Evolutionary conservation across 495 filamentous ascomycete genomes (phyloP).

Genomic region (Annulohypoxylon moriforme): DNA sequence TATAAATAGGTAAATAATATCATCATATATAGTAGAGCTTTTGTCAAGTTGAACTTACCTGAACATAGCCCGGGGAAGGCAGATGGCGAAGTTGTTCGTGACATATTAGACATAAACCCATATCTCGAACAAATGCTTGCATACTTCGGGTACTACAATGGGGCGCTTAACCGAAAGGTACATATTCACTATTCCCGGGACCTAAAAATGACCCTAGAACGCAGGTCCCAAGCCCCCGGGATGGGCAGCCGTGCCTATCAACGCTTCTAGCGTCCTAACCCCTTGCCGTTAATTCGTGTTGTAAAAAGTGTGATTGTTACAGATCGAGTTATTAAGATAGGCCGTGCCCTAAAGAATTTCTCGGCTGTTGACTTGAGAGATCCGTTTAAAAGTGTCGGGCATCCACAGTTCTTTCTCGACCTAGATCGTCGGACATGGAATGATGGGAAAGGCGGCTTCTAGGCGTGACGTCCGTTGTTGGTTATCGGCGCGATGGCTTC

Average conservation of each 20-base stretch:
- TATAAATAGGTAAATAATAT: not conserved
- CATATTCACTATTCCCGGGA: not conserved
- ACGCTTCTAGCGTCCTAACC: slow-evolving; percentile 16
- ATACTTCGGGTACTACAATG: slow-evolving; percentile 4
- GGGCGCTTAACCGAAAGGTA: not conserved
- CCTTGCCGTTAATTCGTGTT: slow-evolving; percentile 22
- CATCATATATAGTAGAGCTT: not conserved
- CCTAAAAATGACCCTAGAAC: slow-evolving; percentile 5
- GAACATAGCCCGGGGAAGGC: not conserved
- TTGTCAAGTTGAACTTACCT: not conserved
- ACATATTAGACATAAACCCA: not conserved
- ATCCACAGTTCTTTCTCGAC: slow-evolving; percentile 6
- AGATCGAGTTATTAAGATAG: slow-evolving; percentile 7
- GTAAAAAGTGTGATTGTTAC: slow-evolving; percentile 10
- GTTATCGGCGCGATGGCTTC: slow-evolving; percentile 19
- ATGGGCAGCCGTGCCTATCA: slow-evolving; percentile 7
- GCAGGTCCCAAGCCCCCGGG: slow-evolving; percentile 23
- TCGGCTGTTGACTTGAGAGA: not conserved
- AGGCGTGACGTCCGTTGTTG: slow-evolving; percentile 3
- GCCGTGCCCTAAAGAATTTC: not conserved
- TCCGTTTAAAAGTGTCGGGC: slow-evolving; percentile 15
- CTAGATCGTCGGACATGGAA: slow-evolving; percentile 14
- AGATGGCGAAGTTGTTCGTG: not conserved
- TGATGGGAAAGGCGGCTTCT: slow-evolving; percentile 9
- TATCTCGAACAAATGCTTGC: slow-evolving; percentile 4